These are phyloP conservation scores for Aspergillus latus DNA, from an alignment of 2,329 filamentous ascomycete genomes.

Conservation along the genomic window DNA sequence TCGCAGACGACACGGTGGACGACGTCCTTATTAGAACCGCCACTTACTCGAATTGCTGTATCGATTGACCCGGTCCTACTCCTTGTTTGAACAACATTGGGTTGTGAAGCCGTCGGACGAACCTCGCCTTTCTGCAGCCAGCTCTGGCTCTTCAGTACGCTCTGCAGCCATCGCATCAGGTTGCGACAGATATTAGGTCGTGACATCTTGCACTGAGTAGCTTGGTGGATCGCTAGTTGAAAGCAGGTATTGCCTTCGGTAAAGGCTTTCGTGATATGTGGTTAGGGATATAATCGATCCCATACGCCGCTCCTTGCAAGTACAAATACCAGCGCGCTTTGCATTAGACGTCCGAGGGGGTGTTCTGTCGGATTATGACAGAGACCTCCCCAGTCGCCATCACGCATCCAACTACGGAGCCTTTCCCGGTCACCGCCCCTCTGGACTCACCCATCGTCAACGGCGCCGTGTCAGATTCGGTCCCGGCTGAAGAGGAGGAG, in stretches of 20 bases:
- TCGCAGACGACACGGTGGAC: slow-evolving; percentile 27
- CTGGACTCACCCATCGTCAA: slow-evolving; percentile 45
- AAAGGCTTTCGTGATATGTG: slow-evolving; percentile 23
- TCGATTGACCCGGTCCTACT: neutral
- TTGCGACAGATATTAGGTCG: neutral
- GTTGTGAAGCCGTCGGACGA: neutral
- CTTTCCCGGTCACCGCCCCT: slow-evolving; percentile 48
- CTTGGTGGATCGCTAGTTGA: neutral
- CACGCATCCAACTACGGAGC: slow-evolving; percentile 50
- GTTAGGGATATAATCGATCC: slow-evolving; percentile 22
- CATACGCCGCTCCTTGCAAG: slow-evolving; percentile 18
- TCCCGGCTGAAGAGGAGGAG: slow-evolving; percentile 46
- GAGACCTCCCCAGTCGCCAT: slow-evolving; percentile 52
- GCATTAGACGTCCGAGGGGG: slow-evolving; percentile 42
- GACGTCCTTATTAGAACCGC: slow-evolving; percentile 15
- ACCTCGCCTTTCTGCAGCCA: neutral
- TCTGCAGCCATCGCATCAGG: neutral
- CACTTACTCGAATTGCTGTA: neutral
- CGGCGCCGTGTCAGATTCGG: slow-evolving; percentile 44
- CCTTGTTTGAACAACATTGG: neutral
- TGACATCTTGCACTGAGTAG: neutral
- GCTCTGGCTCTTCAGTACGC: neutral
- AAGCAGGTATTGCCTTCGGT: neutral
- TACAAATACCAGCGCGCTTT: slow-evolving; percentile 26
- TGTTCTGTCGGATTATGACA: slow-evolving; percentile 56